These are phyloP conservation scores for Oryza nivara DNA, from an alignment of 176 grass and related monocot species.

Conservation along the genomic window DNA sequence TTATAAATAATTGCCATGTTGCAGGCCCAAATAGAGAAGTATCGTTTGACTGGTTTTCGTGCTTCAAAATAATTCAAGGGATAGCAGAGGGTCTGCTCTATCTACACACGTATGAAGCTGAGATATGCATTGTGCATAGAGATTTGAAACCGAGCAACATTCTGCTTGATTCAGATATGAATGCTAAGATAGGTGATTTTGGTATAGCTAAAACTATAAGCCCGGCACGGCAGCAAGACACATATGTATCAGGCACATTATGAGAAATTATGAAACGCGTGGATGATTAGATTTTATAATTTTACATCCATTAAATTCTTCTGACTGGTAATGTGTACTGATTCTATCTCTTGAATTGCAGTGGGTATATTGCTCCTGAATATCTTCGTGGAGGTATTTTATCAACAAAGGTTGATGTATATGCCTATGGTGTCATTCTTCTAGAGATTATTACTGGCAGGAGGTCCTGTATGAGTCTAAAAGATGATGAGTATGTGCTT, in stretches of 20 bases:
- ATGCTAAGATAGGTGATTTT: constrained; percentile 24
- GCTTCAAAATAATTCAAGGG: no score
- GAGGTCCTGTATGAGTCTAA: background rate
- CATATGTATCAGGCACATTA: background rate
- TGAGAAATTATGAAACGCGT: no score
- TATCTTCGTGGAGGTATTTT: background rate
- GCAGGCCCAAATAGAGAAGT: no score
- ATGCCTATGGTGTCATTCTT: constrained; percentile 8
- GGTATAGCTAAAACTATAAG: background rate
- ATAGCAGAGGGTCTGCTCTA: no score
- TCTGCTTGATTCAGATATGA: constrained; percentile 16
- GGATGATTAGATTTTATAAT: no score
- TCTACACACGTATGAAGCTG: no score
- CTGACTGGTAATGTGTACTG: background rate
- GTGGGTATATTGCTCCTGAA: constrained; percentile 4
- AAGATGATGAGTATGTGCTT: no score
- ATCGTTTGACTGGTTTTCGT: no score
- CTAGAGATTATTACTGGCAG: constrained; percentile 14
- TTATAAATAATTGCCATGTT: no score
- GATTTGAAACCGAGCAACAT: constrained; percentile 36
- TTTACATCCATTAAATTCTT: background rate
- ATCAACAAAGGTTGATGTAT: constrained; percentile 20
- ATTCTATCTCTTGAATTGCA: background rate
- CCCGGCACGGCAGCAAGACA: background rate
- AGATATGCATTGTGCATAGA: constrained; percentile 7